Evolutionary conservation across 768 basidiomycete species (phyloP).

Genomic region (Russula brevipes): DNA sequence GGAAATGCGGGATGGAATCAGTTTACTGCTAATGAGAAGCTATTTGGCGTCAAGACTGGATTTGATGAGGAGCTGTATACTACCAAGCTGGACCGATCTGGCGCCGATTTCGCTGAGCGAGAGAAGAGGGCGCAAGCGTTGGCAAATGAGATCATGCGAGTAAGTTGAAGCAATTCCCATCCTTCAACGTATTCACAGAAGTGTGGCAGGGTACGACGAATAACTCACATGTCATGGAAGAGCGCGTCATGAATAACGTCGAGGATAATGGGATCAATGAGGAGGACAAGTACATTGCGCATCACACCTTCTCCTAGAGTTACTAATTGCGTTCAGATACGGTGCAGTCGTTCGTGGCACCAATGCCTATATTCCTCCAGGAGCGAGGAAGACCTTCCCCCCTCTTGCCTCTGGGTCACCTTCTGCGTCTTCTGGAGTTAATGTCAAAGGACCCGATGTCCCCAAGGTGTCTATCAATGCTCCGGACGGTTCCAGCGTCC

Average conservation of each 20-base stretch:
- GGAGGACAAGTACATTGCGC: conserved; percentile 79
- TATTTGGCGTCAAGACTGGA: conserved; percentile 86
- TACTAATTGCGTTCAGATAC: conserved; percentile 52
- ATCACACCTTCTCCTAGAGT: conserved; percentile 15
- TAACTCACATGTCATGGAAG: conserved; percentile 88
- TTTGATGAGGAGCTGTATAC: conserved; percentile 96
- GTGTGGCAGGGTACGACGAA: conserved; percentile 47
- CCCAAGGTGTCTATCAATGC: conserved; percentile 75
- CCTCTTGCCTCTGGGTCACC: conserved; percentile 26
- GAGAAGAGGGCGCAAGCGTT: conserved; percentile 84
- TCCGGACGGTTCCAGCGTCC: conserved; percentile 58
- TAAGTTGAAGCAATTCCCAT: conserved; percentile 36
- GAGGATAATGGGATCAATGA: conserved; percentile 77
- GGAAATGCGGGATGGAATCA: conserved; percentile 71
- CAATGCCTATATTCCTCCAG: conserved; percentile 93
- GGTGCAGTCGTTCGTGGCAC: conserved; percentile 85
- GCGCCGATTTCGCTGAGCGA: conserved; percentile 80
- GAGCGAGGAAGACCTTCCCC: conserved; percentile 55
- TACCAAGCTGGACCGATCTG: conserved; percentile 81
- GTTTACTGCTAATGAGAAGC: conserved; percentile 86
- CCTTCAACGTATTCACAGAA: conserved; percentile 8
- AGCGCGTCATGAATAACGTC: conserved; percentile 51
- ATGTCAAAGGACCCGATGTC: conserved; percentile 41
- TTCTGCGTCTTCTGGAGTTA: conserved; percentile 32
- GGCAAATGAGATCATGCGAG: conserved; percentile 87